Conservation (phyloP, 441 rosid species). For the Geranium incanum region DNA sequence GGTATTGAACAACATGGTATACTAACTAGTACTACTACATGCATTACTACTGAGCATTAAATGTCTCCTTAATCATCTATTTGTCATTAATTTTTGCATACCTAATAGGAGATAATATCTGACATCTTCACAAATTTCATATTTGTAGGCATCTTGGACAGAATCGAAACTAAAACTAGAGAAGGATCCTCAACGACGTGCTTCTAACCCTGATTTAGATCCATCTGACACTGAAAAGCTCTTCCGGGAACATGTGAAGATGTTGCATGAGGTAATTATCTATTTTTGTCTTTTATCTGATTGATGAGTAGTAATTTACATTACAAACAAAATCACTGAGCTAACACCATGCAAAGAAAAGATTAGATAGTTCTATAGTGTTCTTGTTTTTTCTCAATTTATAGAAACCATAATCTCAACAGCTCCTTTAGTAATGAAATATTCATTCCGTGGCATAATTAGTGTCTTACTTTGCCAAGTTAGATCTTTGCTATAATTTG, state of each 20-base stretch:
- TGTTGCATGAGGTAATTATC: conserved; percentile 68
- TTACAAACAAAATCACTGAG: neutral
- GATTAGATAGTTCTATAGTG: too few species aligned
- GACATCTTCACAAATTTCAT: conserved; percentile 9
- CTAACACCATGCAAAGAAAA: too few species aligned
- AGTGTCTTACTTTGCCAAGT: too few species aligned
- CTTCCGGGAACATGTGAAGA: conserved; percentile 82
- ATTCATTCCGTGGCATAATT: neutral
- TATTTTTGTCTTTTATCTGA: neutral
- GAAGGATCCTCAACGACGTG: conserved; percentile 93
- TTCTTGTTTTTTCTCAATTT: too few species aligned
- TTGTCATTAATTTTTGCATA: neutral
- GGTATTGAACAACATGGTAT: too few species aligned
- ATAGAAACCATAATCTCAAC: too few species aligned
- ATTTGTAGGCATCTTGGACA: conserved; percentile 82
- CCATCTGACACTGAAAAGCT: conserved; percentile 80
- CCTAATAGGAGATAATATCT: neutral
- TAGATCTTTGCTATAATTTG: too few species aligned
- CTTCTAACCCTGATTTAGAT: conserved; percentile 68
- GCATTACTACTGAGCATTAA: neutral
- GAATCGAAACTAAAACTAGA: conserved; percentile 82
- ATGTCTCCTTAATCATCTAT: neutral
- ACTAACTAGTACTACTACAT: too few species aligned
- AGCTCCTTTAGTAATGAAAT: neutral
- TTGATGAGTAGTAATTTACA: neutral